Evolutionary conservation across 441 rosid genomes (phyloP), one percentile per base, ranked within the genome.

Genomic region (Macaranga tanarius): DNA sequence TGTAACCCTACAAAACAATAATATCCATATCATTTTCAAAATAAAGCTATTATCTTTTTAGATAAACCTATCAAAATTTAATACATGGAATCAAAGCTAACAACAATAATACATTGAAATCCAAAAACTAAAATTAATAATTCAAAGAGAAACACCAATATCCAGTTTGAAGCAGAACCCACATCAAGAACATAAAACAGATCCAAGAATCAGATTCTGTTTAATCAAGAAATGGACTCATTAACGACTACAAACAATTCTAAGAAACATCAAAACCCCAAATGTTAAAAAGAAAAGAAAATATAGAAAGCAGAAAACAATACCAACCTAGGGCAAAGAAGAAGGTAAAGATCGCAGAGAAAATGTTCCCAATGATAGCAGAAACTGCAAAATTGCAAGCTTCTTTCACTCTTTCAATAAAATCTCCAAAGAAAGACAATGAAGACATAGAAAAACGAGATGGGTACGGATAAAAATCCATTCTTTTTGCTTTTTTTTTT

Each of bases 331-430:
- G 72, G 0, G 99, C 97, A 80, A 95, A 95, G 89, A 92, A 91
- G 86, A 92, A 95, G 70, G 97, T 95, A 79, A 95, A 88, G 88
- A 95, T 85, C 67, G 99, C 97, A 10, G 98, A 92, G 88, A 92
- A 83, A 51, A 95, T 77, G 79, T 89, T 95, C n/a, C 96, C 97
- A 52, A 92, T 73, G 71, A 91, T 80, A 42, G 93, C 96, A 38
- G 97, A 88, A 45, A 91, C 82, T 1, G 92, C 95, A 74, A 87
- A 89, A 74, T 75, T 82, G 80, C 81, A 88, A 71, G 85, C 81
- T 70, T 84, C 86, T 75, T 82, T 86, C 60, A 89, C 84, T 82
- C 84, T 87, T 20, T 84, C 88, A 55, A 91, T 75, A 77, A 87
- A 83, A 80, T 84, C 77, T 56, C 93, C 87, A 58, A 84, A 74